Evolutionary conservation across 768 basidiomycete species (phyloP).

Genomic region (Pulveroboletus sp.): DNA sequence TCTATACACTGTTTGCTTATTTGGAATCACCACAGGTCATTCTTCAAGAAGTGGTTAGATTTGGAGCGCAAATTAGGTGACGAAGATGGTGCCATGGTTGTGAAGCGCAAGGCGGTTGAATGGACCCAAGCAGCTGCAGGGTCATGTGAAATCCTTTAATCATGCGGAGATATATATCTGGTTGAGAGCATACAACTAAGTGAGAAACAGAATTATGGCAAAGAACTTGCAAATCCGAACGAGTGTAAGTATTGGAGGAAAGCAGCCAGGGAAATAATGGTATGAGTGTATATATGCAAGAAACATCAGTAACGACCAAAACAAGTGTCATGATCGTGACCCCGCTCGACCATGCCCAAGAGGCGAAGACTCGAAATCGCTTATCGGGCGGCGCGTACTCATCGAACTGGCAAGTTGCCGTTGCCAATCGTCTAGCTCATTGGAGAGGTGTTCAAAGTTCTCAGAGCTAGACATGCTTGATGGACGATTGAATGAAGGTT

Average conservation of each 20-base stretch:
- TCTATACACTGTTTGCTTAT: constrained; percentile 1
- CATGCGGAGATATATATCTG: constrained; percentile 35
- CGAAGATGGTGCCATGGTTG: constrained; percentile 72
- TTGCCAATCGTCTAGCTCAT: constrained; percentile 85
- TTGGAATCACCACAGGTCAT: constrained; percentile 49
- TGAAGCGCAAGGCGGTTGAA: constrained; percentile 88
- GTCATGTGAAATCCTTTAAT: constrained; percentile 23
- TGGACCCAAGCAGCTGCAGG: constrained; percentile 72
- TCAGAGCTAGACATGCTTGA: constrained; percentile 81
- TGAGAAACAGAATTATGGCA: constrained; percentile 35
- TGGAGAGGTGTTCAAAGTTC: constrained; percentile 78
- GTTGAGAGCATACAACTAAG: constrained; percentile 28
- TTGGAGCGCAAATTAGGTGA: constrained; percentile 86
- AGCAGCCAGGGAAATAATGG: constrained; percentile 37
- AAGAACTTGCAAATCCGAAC: constrained; percentile 50
- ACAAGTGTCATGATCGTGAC: constrained; percentile 46
- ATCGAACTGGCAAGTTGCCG: constrained; percentile 79
- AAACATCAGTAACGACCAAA: constrained; percentile 13
- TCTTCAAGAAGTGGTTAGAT: constrained; percentile 98
- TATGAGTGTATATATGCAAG: constrained; percentile 36
- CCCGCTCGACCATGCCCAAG: constrained; percentile 56
- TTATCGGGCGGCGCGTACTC: constrained; percentile 67
- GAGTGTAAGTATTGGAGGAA: constrained; percentile 44
- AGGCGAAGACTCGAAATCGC: constrained; percentile 65
- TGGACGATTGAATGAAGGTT: constrained; percentile 66